A percentile compares a stretch with the other conserved stretches of the same genome.
Conservation (phyloP, 1,139 yeast species). For the Pichia inconspicua region DNA sequence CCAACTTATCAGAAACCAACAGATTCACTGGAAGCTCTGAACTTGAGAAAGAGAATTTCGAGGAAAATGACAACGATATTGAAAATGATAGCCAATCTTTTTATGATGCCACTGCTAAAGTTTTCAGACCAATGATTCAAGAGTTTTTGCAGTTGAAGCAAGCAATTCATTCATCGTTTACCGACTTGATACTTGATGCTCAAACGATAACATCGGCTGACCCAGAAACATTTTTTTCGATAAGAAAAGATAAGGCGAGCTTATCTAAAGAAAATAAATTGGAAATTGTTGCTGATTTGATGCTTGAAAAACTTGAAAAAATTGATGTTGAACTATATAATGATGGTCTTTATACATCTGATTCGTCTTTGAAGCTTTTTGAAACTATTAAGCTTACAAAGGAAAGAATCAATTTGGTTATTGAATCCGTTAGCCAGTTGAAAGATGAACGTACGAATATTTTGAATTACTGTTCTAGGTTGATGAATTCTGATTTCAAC, state of each 20-base stretch:
- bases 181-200: conserved; percentile 56
- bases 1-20: not conserved
- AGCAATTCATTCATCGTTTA: conserved; percentile 55
- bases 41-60: conserved; percentile 4
- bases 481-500: conserved; percentile 66
- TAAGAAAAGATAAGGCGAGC: conserved; percentile 38
- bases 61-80: conserved; percentile 7
- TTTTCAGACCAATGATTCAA: conserved; percentile 51
- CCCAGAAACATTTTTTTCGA: conserved; percentile 61
- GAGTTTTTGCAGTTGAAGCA: conserved; percentile 76
- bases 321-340: conserved; percentile 34
- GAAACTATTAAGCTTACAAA: conserved; percentile 40
- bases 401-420: conserved; percentile 38
- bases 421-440: conserved; percentile 45
- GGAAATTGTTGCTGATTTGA: conserved; percentile 3
- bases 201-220: conserved; percentile 67
- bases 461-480: conserved; percentile 64
- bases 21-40: not conserved
- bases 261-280: conserved; percentile 9
- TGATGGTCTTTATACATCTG: conserved; percentile 41
- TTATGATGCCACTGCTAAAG: conserved; percentile 27
- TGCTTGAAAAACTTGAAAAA: conserved; percentile 8
- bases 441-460: conserved; percentile 65
- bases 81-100: conserved; percentile 22
- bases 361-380: conserved; percentile 41